A percentile compares a stretch with the other conserved stretches of the same genome.
Conservation (phyloP, 257 asterid species). For the Solanum sparsipilum region DNA sequence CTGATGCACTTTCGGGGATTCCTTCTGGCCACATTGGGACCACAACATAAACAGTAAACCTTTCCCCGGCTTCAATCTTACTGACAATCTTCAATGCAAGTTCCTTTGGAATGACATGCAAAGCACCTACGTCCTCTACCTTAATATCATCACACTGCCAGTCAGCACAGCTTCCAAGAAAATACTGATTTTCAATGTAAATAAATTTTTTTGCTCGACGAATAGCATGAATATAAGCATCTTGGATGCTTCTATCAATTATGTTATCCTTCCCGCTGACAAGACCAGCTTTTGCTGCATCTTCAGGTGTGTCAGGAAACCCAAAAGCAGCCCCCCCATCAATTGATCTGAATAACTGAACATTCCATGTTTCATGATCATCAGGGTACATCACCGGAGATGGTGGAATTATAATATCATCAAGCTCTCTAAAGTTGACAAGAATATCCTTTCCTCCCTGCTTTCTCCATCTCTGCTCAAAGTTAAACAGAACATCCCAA, state of each 20-base stretch:
- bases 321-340: conserved; percentile 93
- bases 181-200: conserved; percentile 77
- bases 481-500: conserved; percentile 86
- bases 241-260: conserved; percentile 79
- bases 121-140: conserved; percentile 61
- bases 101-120: conserved; percentile 72
- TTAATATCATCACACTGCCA: conserved; percentile 54
- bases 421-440: conserved; percentile 56
- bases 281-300: conserved; percentile 74
- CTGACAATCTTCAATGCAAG: conserved; percentile 64
- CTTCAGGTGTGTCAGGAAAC: conserved; percentile 77
- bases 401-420: conserved; percentile 47
- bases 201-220: conserved; percentile 73
- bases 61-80: conserved; percentile 78
- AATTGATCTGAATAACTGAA: conserved; percentile 59
- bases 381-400: conserved; percentile 67
- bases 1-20: conserved; percentile 77
- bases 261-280: conserved; percentile 84
- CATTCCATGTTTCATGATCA: conserved; percentile 72
- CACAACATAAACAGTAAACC: conserved; percentile 58
- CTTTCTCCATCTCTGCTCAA: conserved; percentile 87
- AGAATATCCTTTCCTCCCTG: conserved; percentile 72
- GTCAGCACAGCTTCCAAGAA: conserved; percentile 61
- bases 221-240: conserved; percentile 78
- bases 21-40: conserved; percentile 98